Base-by-base conservation (phyloP, 768 basidiomycete species). In the Lanmaoa rubissima region DNA sequence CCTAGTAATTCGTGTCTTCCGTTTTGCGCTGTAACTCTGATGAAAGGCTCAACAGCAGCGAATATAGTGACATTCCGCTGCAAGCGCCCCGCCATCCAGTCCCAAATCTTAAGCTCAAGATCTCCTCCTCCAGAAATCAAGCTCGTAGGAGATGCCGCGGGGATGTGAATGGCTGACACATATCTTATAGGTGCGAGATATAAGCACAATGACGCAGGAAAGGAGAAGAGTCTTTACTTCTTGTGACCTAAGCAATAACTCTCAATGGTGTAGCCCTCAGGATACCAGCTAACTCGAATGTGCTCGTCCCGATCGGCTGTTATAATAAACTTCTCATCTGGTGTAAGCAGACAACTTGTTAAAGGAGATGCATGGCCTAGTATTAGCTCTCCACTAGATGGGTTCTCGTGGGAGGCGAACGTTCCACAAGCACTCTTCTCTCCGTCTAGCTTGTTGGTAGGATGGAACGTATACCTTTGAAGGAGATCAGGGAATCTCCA, bases 241-340 rank as follows among this genome's bases (percentile, higher is more conserved):
- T 78, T 78, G 66, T 94, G 90, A 17, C 94, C 93, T 28, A 95
- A 79, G 60, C 94, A 90, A 70, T 85, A 98, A 59, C 80, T 84
- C 70, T 98, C 93, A 59, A 98, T 90, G 43, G 82, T 82, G 62
- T 87, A 90, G 17, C 94, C 91, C 52, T 88, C 78, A 0, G 97
- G 97, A 66, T 82, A 98, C 83, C 90, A 84, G 65, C 91, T 94
- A 16, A 96, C 82, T 52, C 97, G 80, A 49, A 99, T 88, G 67
- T 98, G 97, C 69, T 98, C 97, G 66, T 99, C 97, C 44, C 97
- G 76, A 67, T 98, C 97, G 0, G 92, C 88, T 0, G 94, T 93
- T 60, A 98, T 80, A 65, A 99, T 86, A 66, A 80, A 86, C 51
- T 78, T 79, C 62, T 87, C 84, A 65, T 91, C 86, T 0, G 72